Evolutionary conservation across 202 grass and related monocot genomes (phyloP).

Genomic region (Dendrocalamus latiflorus): DNA sequence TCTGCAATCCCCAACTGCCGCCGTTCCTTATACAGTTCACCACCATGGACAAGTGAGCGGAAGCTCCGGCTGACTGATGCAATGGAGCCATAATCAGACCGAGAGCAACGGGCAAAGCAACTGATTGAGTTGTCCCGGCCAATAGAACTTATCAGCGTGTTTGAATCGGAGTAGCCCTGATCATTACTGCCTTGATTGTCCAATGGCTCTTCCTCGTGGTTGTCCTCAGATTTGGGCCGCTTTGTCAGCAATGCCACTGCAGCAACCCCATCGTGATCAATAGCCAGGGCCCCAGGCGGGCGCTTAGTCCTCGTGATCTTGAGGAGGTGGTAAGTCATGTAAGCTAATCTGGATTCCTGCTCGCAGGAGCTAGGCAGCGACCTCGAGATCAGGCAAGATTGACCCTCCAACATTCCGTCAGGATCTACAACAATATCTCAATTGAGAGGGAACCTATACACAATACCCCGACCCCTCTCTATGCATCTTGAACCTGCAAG

Average conservation of each 20-base stretch:
- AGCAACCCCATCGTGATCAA: slow-evolving; percentile 33
- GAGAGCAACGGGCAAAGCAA: slow-evolving; percentile 65
- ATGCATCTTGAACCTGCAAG: slow-evolving; percentile 40
- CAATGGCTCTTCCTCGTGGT: not conserved
- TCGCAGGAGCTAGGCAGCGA: slow-evolving; percentile 56
- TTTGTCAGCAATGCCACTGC: slow-evolving; percentile 18
- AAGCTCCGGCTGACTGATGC: slow-evolving; percentile 64
- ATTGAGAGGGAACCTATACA: slow-evolving; percentile 19
- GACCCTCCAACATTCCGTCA: slow-evolving; percentile 68
- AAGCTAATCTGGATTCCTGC: slow-evolving; percentile 67
- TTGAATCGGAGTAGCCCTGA: slow-evolving; percentile 48
- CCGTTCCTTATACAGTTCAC: slow-evolving; percentile 70
- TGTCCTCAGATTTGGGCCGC: slow-evolving; percentile 24
- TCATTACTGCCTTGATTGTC: slow-evolving; percentile 41
- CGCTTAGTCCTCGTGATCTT: slow-evolving; percentile 70
- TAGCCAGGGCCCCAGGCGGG: slow-evolving; percentile 11
- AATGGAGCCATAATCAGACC: slow-evolving; percentile 73
- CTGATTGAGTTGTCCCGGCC: slow-evolving; percentile 79
- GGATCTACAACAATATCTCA: slow-evolving; percentile 20
- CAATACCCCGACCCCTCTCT: slow-evolving; percentile 13
- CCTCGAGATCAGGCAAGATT: slow-evolving; percentile 75
- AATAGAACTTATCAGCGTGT: slow-evolving; percentile 66
- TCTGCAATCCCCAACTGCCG: slow-evolving; percentile 58
- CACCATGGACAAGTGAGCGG: slow-evolving; percentile 54
- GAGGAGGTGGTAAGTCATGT: slow-evolving; percentile 86